Evolutionary conservation across 2,329 filamentous ascomycete species (phyloP), one percentile per base, ranked within the genome.

Genomic region (Microcyclosporella mali): DNA sequence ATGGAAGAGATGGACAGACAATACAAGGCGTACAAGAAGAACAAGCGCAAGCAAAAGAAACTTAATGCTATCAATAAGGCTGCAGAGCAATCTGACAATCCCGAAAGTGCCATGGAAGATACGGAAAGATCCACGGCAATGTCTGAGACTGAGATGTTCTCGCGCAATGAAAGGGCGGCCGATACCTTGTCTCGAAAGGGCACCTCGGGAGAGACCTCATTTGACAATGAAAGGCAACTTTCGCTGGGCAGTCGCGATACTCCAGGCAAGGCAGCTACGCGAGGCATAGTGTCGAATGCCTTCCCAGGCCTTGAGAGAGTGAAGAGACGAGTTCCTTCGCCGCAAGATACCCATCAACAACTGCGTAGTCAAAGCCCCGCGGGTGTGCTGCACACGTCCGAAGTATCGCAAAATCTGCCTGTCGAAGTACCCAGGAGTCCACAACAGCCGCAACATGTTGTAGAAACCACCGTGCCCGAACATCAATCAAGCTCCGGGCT

Each of bases 91-190:
- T 51, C 50, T 14, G 45, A 51, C 37, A 47, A 53, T 32, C 43
- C 39, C 8, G 52, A 51, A 37, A 45, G 49, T 29, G 47, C 41
- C n/a, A 29, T 66, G 61, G 33, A 70, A 66, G 59, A 70, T 66
- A 46, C 47, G 12, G 47, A 50, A 18, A 41, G 40, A 19, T 54
- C 49, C 30, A 37, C 53, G 9, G 29, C 45, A 17, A 40, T 53
- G 3, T 53, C 48, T n/a, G 51, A 54, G 14, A 43, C 30, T 17
- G 47, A 55, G 19, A 42, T 33, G 10, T 32, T 45, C 17, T 43
- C 46, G 7, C 30, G 38, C 8, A 38, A 34, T 19, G 40, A 11
- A 34, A 34, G 16, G n/a, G n/a, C n/a, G n/a, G n/a, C n/a, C 16
- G 18, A 12, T 16, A 16, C 33, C 3, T 15, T 34, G 6, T 25